Evolutionary conservation across 352 stramenopile genomes (phyloP).

Genomic region (Blastocystis hominis): DNA sequence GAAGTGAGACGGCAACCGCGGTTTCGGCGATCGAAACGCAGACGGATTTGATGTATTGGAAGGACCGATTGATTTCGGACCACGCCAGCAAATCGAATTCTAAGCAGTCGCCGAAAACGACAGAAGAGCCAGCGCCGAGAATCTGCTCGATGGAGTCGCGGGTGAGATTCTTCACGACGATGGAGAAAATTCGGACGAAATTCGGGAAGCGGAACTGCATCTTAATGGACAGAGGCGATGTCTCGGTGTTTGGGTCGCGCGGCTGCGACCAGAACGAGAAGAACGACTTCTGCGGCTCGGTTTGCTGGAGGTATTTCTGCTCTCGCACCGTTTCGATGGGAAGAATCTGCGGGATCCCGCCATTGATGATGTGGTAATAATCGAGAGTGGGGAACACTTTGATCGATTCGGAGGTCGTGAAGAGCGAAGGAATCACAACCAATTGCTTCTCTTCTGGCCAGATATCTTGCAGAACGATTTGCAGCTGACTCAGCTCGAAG

Average conservation of each 20-base stretch:
- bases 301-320: conserved; percentile 1
- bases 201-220: conserved; percentile 42
- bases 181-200: conserved; percentile 33
- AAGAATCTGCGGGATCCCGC: conserved; percentile 6
- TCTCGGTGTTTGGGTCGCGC: not conserved
- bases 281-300: not conserved
- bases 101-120: not conserved
- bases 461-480: not conserved
- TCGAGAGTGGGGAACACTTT: conserved; percentile 29
- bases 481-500: not conserved
- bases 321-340: not conserved
- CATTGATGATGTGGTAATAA: conserved; percentile 36
- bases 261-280: conserved; percentile 23
- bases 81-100: conserved; percentile 41
- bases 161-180: not conserved
- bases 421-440: not conserved
- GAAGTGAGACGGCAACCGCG: not conserved
- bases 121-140: not conserved
- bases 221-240: not conserved
- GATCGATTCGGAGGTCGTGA: not conserved
- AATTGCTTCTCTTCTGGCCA: conserved; percentile 19
- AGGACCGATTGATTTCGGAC: conserved; percentile 43
- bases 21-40: not conserved
- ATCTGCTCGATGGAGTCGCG: not conserved
- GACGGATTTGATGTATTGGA: conserved; percentile 46